Conservation (phyloP, 2,329 filamentous ascomycete genomes). For the Ophiostoma ulmi region DNA sequence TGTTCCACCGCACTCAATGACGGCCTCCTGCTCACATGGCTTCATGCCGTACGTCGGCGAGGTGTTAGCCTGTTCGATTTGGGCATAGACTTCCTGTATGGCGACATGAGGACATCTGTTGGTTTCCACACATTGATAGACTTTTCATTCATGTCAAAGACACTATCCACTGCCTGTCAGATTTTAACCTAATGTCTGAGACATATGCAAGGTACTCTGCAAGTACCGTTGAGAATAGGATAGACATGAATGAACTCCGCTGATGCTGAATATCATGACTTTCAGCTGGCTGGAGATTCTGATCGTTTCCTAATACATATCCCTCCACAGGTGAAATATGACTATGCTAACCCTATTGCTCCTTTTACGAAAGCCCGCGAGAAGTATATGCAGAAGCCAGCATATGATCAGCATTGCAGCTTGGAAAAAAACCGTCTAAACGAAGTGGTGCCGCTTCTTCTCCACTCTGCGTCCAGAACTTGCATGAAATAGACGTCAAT, state of each 20-base stretch:
- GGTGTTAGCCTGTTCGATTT: background rate
- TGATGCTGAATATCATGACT: background rate
- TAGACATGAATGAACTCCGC: no score
- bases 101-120: background rate
- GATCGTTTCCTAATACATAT: background rate
- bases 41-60: background rate
- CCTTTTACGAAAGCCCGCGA: background rate
- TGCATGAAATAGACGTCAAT: background rate
- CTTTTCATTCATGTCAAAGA: background rate
- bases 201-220: background rate
- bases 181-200: background rate
- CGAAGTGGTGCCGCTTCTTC: background rate
- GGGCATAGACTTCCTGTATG: background rate
- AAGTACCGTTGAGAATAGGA: background rate
- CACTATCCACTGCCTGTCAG: background rate
- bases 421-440: background rate
- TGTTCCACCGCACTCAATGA: background rate
- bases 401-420: background rate
- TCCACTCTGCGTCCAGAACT: background rate
- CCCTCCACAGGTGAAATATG: background rate
- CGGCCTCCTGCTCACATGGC: constrained; percentile 7
- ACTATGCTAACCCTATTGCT: no score
- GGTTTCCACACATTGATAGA: background rate
- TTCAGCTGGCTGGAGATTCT: background rate
- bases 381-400: background rate